Evolutionary conservation across 257 asterid genomes (phyloP).

Genomic region (Eustoma russellianum): DNA sequence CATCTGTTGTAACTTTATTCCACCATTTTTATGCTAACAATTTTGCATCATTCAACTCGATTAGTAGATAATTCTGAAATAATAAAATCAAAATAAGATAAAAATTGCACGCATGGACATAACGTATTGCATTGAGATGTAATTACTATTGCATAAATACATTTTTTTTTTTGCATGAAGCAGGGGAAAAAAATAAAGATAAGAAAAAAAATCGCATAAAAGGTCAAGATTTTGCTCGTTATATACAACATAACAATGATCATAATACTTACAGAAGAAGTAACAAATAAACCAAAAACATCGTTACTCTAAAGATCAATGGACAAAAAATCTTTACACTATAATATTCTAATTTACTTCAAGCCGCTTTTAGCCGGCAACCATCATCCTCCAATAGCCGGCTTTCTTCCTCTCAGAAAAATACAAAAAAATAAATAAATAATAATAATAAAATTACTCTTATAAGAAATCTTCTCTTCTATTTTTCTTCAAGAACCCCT

Average conservation of each 20-base stretch:
- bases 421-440: no score
- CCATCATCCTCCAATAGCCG: conserved; percentile 31
- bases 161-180: no score
- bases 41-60: no score
- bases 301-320: conserved; percentile 10
- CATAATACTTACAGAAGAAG: conserved; percentile 3
- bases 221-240: conserved; percentile 1
- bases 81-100: no score
- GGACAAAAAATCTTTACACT: background rate
- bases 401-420: conserved; percentile 29
- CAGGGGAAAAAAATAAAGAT: no score
- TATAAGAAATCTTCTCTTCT: background rate
- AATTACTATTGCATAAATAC: no score
- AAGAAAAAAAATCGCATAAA: background rate
- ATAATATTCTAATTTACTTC: background rate
- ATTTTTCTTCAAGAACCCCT: conserved; percentile 13
- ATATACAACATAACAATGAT: conserved; percentile 1
- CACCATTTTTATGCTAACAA: no score
- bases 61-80: no score
- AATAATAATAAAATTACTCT: no score
- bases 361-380: conserved; percentile 52
- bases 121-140: no score
- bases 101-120: no score
- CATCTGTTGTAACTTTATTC: no score
- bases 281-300: conserved; percentile 18